Conservation (phyloP, 2,329 filamentous ascomycete genomes). For the Fusarium tupiense region DNA sequence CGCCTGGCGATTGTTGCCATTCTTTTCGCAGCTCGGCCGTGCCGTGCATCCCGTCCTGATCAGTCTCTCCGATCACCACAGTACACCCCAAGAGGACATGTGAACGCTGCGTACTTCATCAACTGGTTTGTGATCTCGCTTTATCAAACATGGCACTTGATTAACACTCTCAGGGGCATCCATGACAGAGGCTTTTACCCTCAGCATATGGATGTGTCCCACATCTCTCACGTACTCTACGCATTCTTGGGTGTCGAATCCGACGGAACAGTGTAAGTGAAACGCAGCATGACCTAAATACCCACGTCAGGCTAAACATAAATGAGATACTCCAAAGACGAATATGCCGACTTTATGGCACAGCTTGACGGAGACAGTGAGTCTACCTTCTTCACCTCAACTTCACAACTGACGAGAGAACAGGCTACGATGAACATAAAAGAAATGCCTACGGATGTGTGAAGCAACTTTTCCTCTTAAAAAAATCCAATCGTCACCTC, state of each 20-base stretch:
- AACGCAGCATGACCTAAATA: no score
- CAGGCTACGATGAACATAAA: slow-evolving; percentile 14
- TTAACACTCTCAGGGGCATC: slow-evolving; percentile 18
- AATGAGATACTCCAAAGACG: slow-evolving; percentile 69
- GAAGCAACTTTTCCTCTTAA: slow-evolving; percentile 28
- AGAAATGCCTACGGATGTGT: slow-evolving; percentile 31
- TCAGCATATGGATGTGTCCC: slow-evolving; percentile 39
- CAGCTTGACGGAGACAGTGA: slow-evolving; percentile 70
- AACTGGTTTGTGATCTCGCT: slow-evolving; percentile 17
- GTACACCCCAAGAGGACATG: slow-evolving; percentile 36
- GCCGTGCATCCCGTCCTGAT: slow-evolving; percentile 34
- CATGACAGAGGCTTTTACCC: slow-evolving; percentile 43
- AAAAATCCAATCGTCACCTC: slow-evolving; percentile 28
- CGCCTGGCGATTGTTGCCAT: slow-evolving; percentile 42
- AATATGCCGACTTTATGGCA: slow-evolving; percentile 76
- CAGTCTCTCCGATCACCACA: neutral
- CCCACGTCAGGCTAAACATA: neutral
- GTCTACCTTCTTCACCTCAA: neutral
- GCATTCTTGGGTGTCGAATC: slow-evolving; percentile 80
- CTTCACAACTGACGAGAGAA: neutral
- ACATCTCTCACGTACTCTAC: slow-evolving; percentile 82
- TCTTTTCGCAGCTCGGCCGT: slow-evolving; percentile 35
- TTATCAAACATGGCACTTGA: slow-evolving; percentile 56
- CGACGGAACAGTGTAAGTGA: slow-evolving; percentile 75
- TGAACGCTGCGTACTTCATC: slow-evolving; percentile 25